These are phyloP conservation scores for Camellia lanceoleosa DNA, from an alignment of 148 eudicot species.

Conservation along the genomic window DNA sequence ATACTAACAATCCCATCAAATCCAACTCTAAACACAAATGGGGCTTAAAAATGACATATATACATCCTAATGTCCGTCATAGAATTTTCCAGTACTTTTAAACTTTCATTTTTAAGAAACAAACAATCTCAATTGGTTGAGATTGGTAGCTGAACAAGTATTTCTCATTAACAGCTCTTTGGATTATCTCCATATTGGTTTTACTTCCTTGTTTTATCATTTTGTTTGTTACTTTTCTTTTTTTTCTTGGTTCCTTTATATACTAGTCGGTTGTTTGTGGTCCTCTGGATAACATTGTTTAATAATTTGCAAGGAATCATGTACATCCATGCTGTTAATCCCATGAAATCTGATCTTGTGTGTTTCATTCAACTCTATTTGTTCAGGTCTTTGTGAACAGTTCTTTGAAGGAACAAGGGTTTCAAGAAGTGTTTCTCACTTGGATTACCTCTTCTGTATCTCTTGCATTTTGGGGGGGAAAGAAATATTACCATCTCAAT, in stretches of 20 bases:
- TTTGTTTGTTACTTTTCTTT: background rate
- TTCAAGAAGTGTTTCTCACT: background rate
- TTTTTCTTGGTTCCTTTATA: background rate
- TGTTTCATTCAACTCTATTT: background rate
- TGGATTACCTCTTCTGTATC: background rate
- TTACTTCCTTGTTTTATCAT: no score
- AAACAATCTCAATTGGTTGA: no score
- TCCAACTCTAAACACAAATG: no score
- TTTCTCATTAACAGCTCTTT: no score
- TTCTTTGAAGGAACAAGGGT: background rate
- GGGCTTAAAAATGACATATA: no score
- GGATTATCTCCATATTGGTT: no score
- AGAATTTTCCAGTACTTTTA: no score
- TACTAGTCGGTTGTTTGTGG: constrained; percentile 6
- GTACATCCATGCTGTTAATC: constrained; percentile 5
- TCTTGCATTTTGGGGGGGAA: background rate
- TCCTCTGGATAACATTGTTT: constrained; percentile 21
- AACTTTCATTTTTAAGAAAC: no score
- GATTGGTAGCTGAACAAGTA: no score
- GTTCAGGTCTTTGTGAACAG: background rate
- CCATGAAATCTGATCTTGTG: constrained; percentile 21
- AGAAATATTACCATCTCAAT: background rate
- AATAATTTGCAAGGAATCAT: background rate
- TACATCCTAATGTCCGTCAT: no score
- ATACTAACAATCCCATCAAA: no score